A percentile compares a stretch with the other conserved stretches of the same genome.
These are phyloP conservation scores for Phialophora verrucosa DNA, from an alignment of 2,329 filamentous ascomycete species.

Conservation along the genomic window DNA sequence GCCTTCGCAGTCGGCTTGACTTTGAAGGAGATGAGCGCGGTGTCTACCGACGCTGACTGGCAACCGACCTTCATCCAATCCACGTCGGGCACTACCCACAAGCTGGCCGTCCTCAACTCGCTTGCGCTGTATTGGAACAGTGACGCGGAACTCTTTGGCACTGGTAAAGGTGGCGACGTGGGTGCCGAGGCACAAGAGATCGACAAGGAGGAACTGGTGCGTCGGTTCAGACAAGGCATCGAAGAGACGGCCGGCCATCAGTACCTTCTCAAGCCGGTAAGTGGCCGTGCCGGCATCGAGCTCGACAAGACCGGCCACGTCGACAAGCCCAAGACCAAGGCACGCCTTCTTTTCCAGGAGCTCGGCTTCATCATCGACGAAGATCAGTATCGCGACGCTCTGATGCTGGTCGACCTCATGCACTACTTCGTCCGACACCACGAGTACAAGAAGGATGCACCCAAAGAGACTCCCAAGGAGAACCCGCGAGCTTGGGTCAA, in stretches of 20 bases:
- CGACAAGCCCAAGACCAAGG: slow-evolving; percentile 84
- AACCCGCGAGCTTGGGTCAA: slow-evolving; percentile 90
- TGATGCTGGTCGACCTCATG: slow-evolving; percentile 98
- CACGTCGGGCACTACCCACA: slow-evolving; percentile 81
- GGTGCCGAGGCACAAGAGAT: slow-evolving; percentile 64
- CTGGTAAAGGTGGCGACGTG: slow-evolving; percentile 73
- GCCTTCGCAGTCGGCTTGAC: slow-evolving; percentile 93
- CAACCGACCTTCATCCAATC: slow-evolving; percentile 94
- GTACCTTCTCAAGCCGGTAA: slow-evolving; percentile 95
- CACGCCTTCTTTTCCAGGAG: slow-evolving; percentile 90
- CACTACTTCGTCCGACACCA: slow-evolving; percentile 98
- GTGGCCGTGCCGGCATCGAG: slow-evolving; percentile 90
- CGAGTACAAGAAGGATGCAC: slow-evolving; percentile 92
- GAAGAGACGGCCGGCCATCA: slow-evolving; percentile 79
- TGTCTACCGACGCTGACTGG: slow-evolving; percentile 96
- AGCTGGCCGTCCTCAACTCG: slow-evolving; percentile 86
- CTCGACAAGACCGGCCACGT: slow-evolving; percentile 88
- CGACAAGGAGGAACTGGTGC: slow-evolving; percentile 76
- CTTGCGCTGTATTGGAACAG: slow-evolving; percentile 98
- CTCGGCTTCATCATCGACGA: slow-evolving; percentile 98
- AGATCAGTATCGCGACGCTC: slow-evolving; percentile 91
- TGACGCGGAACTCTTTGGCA: slow-evolving; percentile 80
- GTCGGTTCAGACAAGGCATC: slow-evolving; percentile 79
- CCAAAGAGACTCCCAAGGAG: slow-evolving; percentile 82
- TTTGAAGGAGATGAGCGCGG: slow-evolving; percentile 92